A percentile compares a stretch with the other conserved stretches of the same genome.
Evolutionary conservation across 345 rosid species (phyloP).

Genomic region (Gynandropsis gynandra): DNA sequence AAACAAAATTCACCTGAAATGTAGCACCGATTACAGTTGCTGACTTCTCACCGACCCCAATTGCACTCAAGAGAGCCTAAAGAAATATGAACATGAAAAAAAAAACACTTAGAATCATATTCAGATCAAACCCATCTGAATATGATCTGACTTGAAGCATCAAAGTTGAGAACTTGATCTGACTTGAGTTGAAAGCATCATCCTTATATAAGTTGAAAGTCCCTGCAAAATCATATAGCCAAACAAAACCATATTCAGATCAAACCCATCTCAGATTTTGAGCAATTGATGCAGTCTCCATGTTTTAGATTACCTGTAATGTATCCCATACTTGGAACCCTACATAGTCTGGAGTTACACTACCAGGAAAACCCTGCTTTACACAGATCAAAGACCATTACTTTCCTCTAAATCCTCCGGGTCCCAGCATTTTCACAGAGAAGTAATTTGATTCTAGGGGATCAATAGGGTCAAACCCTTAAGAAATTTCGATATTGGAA

Average conservation of each 20-base stretch:
- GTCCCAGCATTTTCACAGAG: no score
- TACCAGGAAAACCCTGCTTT: slow-evolving; percentile 74
- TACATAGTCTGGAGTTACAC: slow-evolving; percentile 82
- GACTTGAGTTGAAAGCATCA: slow-evolving; percentile 96
- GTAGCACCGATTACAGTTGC: slow-evolving; percentile 95
- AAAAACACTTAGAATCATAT: neutral
- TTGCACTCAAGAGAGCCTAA: slow-evolving; percentile 88
- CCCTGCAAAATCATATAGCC: slow-evolving; percentile 43
- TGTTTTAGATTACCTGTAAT: slow-evolving; percentile 49
- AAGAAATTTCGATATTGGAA: neutral
- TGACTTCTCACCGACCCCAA: slow-evolving; percentile 94
- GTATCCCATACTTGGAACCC: slow-evolving; percentile 92
- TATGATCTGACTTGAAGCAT: no score
- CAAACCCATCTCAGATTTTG: neutral
- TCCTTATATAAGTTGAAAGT: slow-evolving; percentile 83
- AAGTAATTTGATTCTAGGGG: no score
- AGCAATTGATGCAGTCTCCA: neutral
- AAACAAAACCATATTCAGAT: slow-evolving; percentile 1
- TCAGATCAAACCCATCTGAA: no score
- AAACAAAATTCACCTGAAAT: slow-evolving; percentile 65
- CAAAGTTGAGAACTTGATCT: slow-evolving; percentile 21
- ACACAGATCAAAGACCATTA: no score
- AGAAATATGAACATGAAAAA: slow-evolving; percentile 9
- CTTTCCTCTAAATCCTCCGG: no score
- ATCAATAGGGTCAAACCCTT: neutral